Evolutionary conservation across 2,329 filamentous ascomycete species (phyloP).

Genomic region (Pleoardoris graminearum): DNA sequence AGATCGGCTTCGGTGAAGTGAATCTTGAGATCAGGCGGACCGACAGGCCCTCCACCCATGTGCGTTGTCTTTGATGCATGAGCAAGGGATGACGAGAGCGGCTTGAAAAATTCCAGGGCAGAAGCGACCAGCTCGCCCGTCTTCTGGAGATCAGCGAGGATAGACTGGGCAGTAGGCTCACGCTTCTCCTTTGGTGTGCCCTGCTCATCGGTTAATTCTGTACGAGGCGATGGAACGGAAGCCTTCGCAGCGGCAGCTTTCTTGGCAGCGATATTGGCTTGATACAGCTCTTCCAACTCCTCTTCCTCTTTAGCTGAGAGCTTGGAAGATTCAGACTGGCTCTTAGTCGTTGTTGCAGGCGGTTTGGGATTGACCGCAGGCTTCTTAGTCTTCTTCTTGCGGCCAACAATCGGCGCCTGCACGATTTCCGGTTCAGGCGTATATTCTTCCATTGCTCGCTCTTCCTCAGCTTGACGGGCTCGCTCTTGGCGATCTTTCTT

Average conservation of each 20-base stretch:
- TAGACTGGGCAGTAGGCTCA: slow-evolving; percentile 39
- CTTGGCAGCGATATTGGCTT: slow-evolving; percentile 17
- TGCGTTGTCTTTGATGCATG: slow-evolving; percentile 33
- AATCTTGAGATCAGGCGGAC: slow-evolving; percentile 42
- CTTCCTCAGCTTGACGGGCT: slow-evolving; percentile 66
- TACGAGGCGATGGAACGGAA: slow-evolving; percentile 25
- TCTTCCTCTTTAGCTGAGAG: slow-evolving; percentile 25
- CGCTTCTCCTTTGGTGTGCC: slow-evolving; percentile 40
- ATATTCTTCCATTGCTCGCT: slow-evolving; percentile 48
- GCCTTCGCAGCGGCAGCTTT: slow-evolving; percentile 22
- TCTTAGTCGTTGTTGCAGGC: slow-evolving; percentile 25
- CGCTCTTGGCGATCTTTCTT: slow-evolving; percentile 71
- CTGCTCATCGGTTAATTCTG: slow-evolving; percentile 15
- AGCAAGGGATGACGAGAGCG: slow-evolving; percentile 40
- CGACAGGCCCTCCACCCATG: slow-evolving; percentile 21
- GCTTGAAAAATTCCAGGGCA: slow-evolving; percentile 50
- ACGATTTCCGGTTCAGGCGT: slow-evolving; percentile 58
- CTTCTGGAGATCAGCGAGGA: slow-evolving; percentile 46
- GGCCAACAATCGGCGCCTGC: slow-evolving; percentile 72
- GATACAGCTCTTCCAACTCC: slow-evolving; percentile 25
- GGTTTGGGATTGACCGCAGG: slow-evolving; percentile 36
- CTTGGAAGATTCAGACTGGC: slow-evolving; percentile 36
- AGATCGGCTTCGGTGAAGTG: slow-evolving; percentile 49
- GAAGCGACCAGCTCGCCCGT: slow-evolving; percentile 45
- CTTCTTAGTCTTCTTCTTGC: slow-evolving; percentile 87